phyloP scores from a whole-genome alignment of 176 grass and related monocot genomes.

The Avena atlantica region DNA sequence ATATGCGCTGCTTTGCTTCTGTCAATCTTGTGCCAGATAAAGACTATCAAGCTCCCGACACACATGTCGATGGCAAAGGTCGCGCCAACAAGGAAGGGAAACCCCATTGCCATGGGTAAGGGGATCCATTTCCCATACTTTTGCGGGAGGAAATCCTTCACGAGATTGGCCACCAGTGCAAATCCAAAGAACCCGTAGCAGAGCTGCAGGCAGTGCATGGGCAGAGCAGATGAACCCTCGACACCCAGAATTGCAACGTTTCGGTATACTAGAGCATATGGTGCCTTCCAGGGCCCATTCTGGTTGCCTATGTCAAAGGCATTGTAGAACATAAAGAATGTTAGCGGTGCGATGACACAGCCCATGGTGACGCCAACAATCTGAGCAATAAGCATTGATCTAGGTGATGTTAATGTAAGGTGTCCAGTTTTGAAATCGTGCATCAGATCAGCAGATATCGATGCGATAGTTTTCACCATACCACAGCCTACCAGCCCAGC shows the following conservation, averaged over 20 bases:
- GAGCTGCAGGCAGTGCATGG: constrained; percentile 82
- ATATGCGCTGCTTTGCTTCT: constrained; percentile 67
- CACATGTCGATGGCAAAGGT: constrained; percentile 98
- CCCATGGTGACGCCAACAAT: constrained; percentile 91
- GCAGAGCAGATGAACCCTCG: constrained; percentile 88
- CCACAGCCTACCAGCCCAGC: constrained; percentile 92
- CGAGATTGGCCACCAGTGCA: constrained; percentile 66
- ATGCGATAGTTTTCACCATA: constrained; percentile 89
- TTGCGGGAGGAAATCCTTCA: constrained; percentile 64
- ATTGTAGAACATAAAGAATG: constrained; percentile 90
- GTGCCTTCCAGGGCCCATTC: constrained; percentile 90
- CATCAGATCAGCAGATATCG: constrained; percentile 92
- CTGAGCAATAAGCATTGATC: constrained; percentile 89
- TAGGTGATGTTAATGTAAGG: constrained; percentile 93
- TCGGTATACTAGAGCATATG: constrained; percentile 93
- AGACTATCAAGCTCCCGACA: constrained; percentile 75
- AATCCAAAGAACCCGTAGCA: constrained; percentile 96
- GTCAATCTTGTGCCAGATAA: constrained; percentile 77
- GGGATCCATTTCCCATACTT: constrained; percentile 82
- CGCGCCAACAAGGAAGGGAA: constrained; percentile 85
- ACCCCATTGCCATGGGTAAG: constrained; percentile 92
- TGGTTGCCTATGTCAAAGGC: constrained; percentile 96
- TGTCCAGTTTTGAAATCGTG: constrained; percentile 96
- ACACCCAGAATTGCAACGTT: constrained; percentile 98
- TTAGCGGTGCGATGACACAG: constrained; percentile 80